These are phyloP conservation scores for Suillus americanus DNA, from an alignment of 768 basidiomycete genomes.

Conservation along the genomic window DNA sequence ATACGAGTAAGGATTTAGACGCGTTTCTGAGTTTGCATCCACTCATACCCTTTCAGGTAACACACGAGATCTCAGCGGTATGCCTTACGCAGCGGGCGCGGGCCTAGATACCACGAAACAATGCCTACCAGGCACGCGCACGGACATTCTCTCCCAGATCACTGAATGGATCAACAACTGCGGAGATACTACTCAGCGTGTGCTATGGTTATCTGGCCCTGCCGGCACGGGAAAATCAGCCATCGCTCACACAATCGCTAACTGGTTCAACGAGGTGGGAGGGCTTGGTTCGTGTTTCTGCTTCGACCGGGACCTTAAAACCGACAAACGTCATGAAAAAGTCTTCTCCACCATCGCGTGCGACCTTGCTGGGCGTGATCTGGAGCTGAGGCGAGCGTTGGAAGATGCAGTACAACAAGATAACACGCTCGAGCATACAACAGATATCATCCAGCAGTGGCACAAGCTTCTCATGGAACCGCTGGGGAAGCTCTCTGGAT, in stretches of 20 bases:
- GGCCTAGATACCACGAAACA: slow-evolving; percentile 1
- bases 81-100: neutral
- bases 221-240: slow-evolving; percentile 19
- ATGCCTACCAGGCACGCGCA: slow-evolving; percentile 18
- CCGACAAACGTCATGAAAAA: neutral
- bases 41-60: neutral
- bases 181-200: neutral
- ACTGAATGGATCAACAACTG: slow-evolving; percentile 10
- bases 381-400: neutral
- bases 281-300: slow-evolving; percentile 1
- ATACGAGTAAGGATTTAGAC: neutral
- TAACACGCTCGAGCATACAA: neutral
- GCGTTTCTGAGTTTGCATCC: neutral
- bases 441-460: slow-evolving; percentile 13
- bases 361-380: neutral
- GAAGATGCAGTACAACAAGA: neutral
- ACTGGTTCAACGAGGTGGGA: neutral
- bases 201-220: slow-evolving; percentile 26
- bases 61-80: neutral
- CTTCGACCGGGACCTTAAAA: neutral
- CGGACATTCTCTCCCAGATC: slow-evolving; percentile 14
- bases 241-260: slow-evolving; percentile 1
- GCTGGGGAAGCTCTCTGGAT: slow-evolving; percentile 4
- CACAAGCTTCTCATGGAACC: slow-evolving; percentile 18
- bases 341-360: neutral